Base-by-base conservation (phyloP, 352 stramenopile genomes). In the Phytopythium chamaehyphon region DNA sequence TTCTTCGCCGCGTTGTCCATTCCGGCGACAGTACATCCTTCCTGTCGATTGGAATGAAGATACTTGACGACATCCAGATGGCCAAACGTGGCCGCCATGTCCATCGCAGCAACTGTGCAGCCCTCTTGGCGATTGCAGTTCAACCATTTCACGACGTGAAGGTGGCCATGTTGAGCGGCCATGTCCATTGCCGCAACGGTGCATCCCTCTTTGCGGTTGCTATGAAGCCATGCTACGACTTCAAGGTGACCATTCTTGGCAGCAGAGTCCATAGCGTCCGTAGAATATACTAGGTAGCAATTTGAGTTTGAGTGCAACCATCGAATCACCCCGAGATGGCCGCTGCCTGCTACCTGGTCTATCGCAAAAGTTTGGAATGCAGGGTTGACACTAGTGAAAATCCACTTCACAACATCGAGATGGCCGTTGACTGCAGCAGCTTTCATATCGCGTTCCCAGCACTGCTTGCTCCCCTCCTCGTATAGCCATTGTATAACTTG, bases 101-200 rank as follows among this genome's bases (percentile, higher is more conserved):
- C 72, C 73, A 89, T 86, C 23, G 78, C 75, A 23, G 71, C 60
- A 6, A 61, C 50, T 2, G 76, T 78, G 56, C 78, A 89, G 5
- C 76, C 78, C 53, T 87, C 78, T 1, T 45, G 59, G 6, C 78
- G 64, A 39, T 87, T 70, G 22, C 67, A 46, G 26, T 89, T 66
- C 1, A 89, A 55, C 58, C 70, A 89, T 39, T 83, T 47, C 31
- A 89, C 61, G 22, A 86, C 50, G 0, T 65, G 40, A 12, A 57
- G 36, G 40, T 45, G 6, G 1, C 39, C 26, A 7, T 43, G 44
- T 1, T 22, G 19, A 2, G 51, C 51, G 35, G 51, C 51, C 15
- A n/a, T 44, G 42, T 50, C 51, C 51, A 57, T 57, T 2, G 51
- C 51, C 3, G 43, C 31, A 18, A 50, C 40, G 2, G 39, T 44